Evolutionary conservation across 352 stramenopile species (phyloP), one percentile per base, ranked within the genome.

Genomic region (Pythium apleroticum): DNA sequence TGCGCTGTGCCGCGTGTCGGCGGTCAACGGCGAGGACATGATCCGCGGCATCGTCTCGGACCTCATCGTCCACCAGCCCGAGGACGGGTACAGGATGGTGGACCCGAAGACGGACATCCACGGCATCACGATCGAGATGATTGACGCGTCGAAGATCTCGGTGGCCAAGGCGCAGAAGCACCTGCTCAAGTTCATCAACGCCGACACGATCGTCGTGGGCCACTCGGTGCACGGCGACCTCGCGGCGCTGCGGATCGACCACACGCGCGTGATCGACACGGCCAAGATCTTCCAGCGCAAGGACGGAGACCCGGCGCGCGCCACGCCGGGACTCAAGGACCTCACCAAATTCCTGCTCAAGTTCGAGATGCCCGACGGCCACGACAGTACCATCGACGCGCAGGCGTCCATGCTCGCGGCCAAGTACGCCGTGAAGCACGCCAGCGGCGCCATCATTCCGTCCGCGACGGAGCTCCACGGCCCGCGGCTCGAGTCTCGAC

Each of bases 51-150:
- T 96, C 45, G 63, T 93, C 20, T 75, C 83, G 30, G 87, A 96
- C 63, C 80, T 92, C 46, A 87, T 95, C 27, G 86, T 96, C 60
- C 85, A 93, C 65, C 87, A 96, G 43, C 87, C 87, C 0, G 83
- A 90, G 65, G 25, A 71, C 0, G 84, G 81, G 3, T 81, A 73
- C 37, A 68, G 71, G 39, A 75, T 96, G 64, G 56, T 93, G 31
- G 72, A 91, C 65, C 69, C 84, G 25, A 96, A 96, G 80, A 91
- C 82, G 56, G 77, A 91, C 58, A 94, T 96, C 66, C 87, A 96
- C 67, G 87, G 87, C 60, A 91, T 96, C 63, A 88, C 81, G 24
- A 68, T 75, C 17, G 57, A 76, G 20, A 80, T 88, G 74, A 94
- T 96, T 63, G 63, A 75, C 20, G 72, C 74, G 59, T 88, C 79